Base-by-base conservation (phyloP, 2,329 filamentous ascomycete species). In the Stromatinia cepivora region DNA sequence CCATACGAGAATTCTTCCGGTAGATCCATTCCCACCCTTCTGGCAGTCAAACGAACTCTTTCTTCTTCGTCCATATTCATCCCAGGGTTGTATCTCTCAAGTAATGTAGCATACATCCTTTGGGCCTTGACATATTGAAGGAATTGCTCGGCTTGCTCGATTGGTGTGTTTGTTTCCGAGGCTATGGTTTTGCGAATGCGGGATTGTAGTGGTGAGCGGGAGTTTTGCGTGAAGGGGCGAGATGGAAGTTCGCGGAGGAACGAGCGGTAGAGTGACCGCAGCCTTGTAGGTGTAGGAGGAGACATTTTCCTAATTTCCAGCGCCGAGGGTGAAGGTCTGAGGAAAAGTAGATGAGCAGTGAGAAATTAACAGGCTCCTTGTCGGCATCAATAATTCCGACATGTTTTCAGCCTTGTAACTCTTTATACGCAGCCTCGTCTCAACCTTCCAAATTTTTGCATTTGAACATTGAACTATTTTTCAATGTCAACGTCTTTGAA, bases 71-170 rank as follows among this genome's bases (percentile, higher is more conserved):
- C 88, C 90, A 97, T 92, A 74, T 88, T 87, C 88, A 96, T 92
- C 25, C 94, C 93, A 0, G 93, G 93, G 80, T 98, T 98, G 81
- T 99, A 98, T 75, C 94, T 86, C 81, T 97, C 94, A 50, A 98
- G 80, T 56, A 98, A 82, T 22, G 88, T 90, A 36, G 88, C 86
- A 79, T 98, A 97, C 78, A 87, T 87, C 66, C 94, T 85, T 83
- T 99, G 95, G n/a, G 94, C 90, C 75, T 88, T 87, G 28, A 95
- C 85, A 79, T 97, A 98, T 69, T 88, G 86, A 36, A 93, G 81
- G 74, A 93, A 88, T 80, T 98, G 93, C 72, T 92, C 88, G n/a
- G 88, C 90, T 74, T 92, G 82, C 64, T 84, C 73, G 31, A 75
- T 70, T 56, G 77, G 71, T 45, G 76, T 78, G 71, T 76, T 76